Percentiles rank a stretch among this genome's conserved stretches.
These are phyloP conservation scores for Mycena vitilis DNA, from an alignment of 768 basidiomycete genomes.

Conservation along the genomic window DNA sequence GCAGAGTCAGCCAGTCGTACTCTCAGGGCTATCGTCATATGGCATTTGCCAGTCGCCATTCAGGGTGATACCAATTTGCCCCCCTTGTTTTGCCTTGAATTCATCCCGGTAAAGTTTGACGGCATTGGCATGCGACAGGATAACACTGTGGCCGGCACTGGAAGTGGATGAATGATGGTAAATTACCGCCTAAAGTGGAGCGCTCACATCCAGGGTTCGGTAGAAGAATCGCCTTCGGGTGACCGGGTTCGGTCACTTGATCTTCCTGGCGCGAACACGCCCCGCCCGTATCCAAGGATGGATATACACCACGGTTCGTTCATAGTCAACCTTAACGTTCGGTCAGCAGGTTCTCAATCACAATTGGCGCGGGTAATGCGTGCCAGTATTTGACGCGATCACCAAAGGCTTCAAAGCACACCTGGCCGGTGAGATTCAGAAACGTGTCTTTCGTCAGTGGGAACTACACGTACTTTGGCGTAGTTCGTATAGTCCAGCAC, in stretches of 20 bases:
- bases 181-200: conserved; percentile 32
- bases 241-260: conserved; percentile 72
- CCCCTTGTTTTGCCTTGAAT: conserved; percentile 72
- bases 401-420: conserved; percentile 81
- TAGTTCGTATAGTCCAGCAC: conserved; percentile 73
- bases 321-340: conserved; percentile 66
- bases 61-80: conserved; percentile 82
- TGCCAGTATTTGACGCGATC: conserved; percentile 83
- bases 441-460: background rate
- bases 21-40: conserved; percentile 74
- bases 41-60: conserved; percentile 84
- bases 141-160: conserved; percentile 75
- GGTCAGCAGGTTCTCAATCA: conserved; percentile 15
- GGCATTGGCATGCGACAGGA: conserved; percentile 76
- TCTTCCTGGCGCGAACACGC: conserved; percentile 78
- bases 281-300: conserved; percentile 76
- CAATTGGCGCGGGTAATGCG: conserved; percentile 37
- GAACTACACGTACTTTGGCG: conserved; percentile 55
- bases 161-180: conserved; percentile 28
- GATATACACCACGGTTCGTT: conserved; percentile 84
- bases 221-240: conserved; percentile 70
- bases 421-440: conserved; percentile 46
- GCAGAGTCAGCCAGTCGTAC: conserved; percentile 52
- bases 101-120: conserved; percentile 74
- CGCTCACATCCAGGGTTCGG: conserved; percentile 80